These are phyloP conservation scores for Eucalyptus sideroxylon DNA, from an alignment of 345 rosid genomes.

Conservation along the genomic window DNA sequence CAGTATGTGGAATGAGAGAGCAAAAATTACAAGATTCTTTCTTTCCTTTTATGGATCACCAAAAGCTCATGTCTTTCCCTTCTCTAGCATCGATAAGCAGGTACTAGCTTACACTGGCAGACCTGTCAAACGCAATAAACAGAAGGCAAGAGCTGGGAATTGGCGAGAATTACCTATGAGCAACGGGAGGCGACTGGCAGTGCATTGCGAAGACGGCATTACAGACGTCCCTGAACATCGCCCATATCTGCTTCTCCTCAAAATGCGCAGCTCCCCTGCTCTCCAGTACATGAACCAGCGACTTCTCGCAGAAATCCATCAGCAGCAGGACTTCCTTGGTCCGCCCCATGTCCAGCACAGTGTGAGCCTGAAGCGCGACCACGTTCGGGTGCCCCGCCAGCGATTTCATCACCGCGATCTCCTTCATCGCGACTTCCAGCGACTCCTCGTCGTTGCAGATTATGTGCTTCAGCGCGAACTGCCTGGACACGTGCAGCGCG, in stretches of 20 bases:
- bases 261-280: slow-evolving; percentile 71
- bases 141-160: neutral
- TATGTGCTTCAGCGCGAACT: slow-evolving; percentile 91
- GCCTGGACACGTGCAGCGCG: slow-evolving; percentile 51
- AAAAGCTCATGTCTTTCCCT: neutral
- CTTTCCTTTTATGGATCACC: neutral
- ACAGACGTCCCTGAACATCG: slow-evolving; percentile 76
- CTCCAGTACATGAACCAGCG: slow-evolving; percentile 75
- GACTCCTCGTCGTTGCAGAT: slow-evolving; percentile 90
- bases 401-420: slow-evolving; percentile 74
- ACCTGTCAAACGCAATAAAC: neutral
- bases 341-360: slow-evolving; percentile 81
- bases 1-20: neutral
- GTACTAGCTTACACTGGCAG: neutral
- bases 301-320: slow-evolving; percentile 91
- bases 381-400: slow-evolving; percentile 89
- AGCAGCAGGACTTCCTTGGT: slow-evolving; percentile 84
- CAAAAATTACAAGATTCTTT: neutral
- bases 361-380: slow-evolving; percentile 54
- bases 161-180: slow-evolving; percentile 53
- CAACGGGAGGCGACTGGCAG: slow-evolving; percentile 77
- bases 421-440: slow-evolving; percentile 58
- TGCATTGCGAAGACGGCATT: slow-evolving; percentile 98
- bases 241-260: slow-evolving; percentile 77
- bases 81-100: neutral